Evolutionary conservation across 306 rosid genomes (phyloP).

Genomic region (Dicorynia guianensis): DNA sequence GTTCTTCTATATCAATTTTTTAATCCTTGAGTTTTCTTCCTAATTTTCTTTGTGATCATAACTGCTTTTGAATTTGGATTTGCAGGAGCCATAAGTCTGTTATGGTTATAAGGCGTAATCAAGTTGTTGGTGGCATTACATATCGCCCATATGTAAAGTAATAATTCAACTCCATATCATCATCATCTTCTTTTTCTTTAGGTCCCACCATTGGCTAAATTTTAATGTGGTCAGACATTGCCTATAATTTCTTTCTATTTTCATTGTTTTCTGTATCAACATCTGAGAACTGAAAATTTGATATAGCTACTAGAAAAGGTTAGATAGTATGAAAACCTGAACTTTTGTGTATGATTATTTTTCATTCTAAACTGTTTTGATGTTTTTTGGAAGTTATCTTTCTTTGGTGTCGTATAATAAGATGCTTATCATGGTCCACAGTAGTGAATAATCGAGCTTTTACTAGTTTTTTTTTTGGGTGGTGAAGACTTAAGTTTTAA

Average conservation of each 20-base stretch:
- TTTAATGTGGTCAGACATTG: neutral
- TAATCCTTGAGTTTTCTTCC: conserved; percentile 29
- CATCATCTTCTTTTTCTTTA: conserved; percentile 6
- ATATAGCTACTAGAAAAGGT: conserved; percentile 15
- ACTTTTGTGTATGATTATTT: neutral
- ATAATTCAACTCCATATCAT: conserved; percentile 22
- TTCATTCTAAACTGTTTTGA: too few relatives aligned
- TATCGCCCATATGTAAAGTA: conserved; percentile 95
- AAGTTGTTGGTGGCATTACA: conserved; percentile 95
- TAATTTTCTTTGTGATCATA: conserved; percentile 1
- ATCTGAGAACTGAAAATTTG: conserved; percentile 30
- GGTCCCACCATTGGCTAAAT: neutral
- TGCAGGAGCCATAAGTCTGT: conserved; percentile 95
- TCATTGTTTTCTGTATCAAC: neutral
- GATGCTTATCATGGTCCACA: conserved; percentile 15
- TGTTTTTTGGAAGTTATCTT: neutral
- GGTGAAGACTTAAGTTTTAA: neutral
- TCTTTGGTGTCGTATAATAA: conserved; percentile 34
- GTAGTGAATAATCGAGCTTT: conserved; percentile 1
- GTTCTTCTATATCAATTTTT: conserved; percentile 17
- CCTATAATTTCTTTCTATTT: neutral
- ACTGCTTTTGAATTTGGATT: conserved; percentile 38
- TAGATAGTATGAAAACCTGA: neutral
- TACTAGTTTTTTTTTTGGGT: neutral
- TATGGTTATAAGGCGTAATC: conserved; percentile 86